Evolutionary conservation across 1,284 basidiomycete genomes (phyloP).

Genomic region (Austroboletus niveus): DNA sequence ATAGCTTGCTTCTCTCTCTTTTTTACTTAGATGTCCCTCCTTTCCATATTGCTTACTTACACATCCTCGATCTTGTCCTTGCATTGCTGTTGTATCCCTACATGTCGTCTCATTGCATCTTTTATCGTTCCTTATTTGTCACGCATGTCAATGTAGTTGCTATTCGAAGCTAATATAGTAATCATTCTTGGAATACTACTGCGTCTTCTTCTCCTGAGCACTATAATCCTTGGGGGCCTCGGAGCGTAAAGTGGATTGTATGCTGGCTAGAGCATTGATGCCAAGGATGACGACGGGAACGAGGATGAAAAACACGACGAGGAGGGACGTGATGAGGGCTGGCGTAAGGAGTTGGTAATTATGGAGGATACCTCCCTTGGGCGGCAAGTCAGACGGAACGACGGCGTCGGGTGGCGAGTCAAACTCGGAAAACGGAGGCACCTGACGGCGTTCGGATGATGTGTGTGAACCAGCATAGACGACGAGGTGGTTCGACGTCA

Average conservation of each 20-base stretch:
- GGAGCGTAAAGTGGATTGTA: slow-evolving; percentile 67
- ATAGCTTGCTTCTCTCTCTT: slow-evolving; percentile 9
- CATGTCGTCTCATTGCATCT: slow-evolving; percentile 22
- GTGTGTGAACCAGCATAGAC: slow-evolving; percentile 58
- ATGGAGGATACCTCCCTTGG: slow-evolving; percentile 62
- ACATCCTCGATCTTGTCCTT: slow-evolving; percentile 10
- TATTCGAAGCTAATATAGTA: slow-evolving; percentile 18
- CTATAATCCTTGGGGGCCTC: slow-evolving; percentile 66
- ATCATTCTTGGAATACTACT: slow-evolving; percentile 44
- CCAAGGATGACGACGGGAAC: slow-evolving; percentile 69
- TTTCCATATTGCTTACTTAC: slow-evolving; percentile 10
- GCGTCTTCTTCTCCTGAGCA: slow-evolving; percentile 75
- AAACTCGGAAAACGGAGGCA: slow-evolving; percentile 28
- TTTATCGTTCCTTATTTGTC: slow-evolving; percentile 22
- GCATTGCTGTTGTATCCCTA: slow-evolving; percentile 31
- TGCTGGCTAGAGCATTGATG: slow-evolving; percentile 68
- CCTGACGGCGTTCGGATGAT: slow-evolving; percentile 37
- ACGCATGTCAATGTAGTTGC: slow-evolving; percentile 22
- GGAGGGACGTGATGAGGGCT: slow-evolving; percentile 68
- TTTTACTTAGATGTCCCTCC: slow-evolving; percentile 13
- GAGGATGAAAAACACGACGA: slow-evolving; percentile 69
- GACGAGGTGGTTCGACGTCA: slow-evolving; percentile 59
- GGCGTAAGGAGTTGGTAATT: slow-evolving; percentile 80
- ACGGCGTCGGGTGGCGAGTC: slow-evolving; percentile 23
- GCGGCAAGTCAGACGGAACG: slow-evolving; percentile 18